Evolutionary conservation across 768 basidiomycete genomes (phyloP).

Genomic region (Leccinum sublutescens): DNA sequence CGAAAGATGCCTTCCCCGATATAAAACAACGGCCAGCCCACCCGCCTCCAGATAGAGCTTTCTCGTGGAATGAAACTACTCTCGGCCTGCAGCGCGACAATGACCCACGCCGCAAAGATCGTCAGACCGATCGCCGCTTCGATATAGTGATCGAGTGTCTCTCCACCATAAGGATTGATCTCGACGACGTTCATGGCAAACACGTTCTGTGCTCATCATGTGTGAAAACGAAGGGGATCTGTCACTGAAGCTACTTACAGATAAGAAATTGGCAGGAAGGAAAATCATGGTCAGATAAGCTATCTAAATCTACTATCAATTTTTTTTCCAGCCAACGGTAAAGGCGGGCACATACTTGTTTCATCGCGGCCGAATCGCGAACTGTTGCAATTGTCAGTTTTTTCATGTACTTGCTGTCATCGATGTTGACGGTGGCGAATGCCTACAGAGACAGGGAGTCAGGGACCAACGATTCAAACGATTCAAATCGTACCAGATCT

Average conservation of each 20-base stretch:
- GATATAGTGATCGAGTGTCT: constrained; percentile 40
- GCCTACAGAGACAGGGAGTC: constrained; percentile 36
- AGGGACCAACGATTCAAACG: background rate
- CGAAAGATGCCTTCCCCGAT: background rate
- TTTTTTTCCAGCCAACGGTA: background rate
- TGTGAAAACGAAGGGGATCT: background rate
- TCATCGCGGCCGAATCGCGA: constrained; percentile 42
- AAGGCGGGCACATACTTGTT: constrained; percentile 23
- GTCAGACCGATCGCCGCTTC: constrained; percentile 47
- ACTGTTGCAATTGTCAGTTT: constrained; percentile 46
- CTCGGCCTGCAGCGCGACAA: constrained; percentile 48
- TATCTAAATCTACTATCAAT: constrained; percentile 14
- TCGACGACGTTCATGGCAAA: constrained; percentile 59
- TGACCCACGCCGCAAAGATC: constrained; percentile 49
- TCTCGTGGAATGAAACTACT: constrained; percentile 21
- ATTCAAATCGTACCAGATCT: constrained; percentile 26
- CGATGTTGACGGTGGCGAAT: constrained; percentile 58
- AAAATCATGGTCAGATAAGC: constrained; percentile 62
- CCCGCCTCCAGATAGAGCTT: constrained; percentile 19
- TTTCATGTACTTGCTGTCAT: constrained; percentile 52
- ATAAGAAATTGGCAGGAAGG: constrained; percentile 50
- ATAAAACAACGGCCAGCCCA: constrained; percentile 22
- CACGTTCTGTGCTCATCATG: constrained; percentile 35
- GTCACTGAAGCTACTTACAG: constrained; percentile 19
- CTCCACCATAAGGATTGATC: constrained; percentile 30